Percentiles rank a stretch among this genome's conserved stretches.
These are phyloP conservation scores for Zopfia rhizophila DNA, from an alignment of 2,329 filamentous ascomycete genomes.

Conservation along the genomic window DNA sequence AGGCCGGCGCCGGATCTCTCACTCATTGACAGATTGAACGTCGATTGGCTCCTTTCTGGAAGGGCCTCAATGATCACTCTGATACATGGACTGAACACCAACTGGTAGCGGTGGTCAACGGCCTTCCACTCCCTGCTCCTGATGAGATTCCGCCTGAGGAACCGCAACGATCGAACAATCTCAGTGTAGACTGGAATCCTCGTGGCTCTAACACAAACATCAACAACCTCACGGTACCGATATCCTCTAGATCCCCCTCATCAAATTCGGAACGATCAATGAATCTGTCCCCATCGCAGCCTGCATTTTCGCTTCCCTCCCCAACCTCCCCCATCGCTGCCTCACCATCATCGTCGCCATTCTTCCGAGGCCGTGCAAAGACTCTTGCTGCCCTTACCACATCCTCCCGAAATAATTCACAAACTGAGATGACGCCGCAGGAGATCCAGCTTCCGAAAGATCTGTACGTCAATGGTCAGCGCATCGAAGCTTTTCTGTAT, in stretches of 20 bases:
- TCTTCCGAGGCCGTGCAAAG: constrained; percentile 85
- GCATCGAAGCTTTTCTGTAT: constrained; percentile 91
- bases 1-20: constrained; percentile 19
- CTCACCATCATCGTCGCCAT: constrained; percentile 60
- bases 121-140: constrained; percentile 82
- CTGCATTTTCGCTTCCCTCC: constrained; percentile 69
- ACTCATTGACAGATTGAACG: constrained; percentile 81
- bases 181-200: constrained; percentile 53
- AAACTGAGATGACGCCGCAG: constrained; percentile 76
- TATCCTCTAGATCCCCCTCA: constrained; percentile 79
- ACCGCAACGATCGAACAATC: constrained; percentile 57
- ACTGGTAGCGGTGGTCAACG: constrained; percentile 88
- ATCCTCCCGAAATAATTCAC: constrained; percentile 77
- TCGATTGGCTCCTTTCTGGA: constrained; percentile 93
- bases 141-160: constrained; percentile 83
- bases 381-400: constrained; percentile 85
- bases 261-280: constrained; percentile 76
- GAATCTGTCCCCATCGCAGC: constrained; percentile 68
- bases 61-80: constrained; percentile 88
- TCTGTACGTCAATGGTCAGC: constrained; percentile 92
- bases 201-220: constrained; percentile 69
- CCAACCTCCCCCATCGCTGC: constrained; percentile 65
- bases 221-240: constrained; percentile 80
- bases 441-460: constrained; percentile 85
- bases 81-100: constrained; percentile 94